Conservation (phyloP, 768 basidiomycete species). For the Amanita subjunquillea region DNA sequence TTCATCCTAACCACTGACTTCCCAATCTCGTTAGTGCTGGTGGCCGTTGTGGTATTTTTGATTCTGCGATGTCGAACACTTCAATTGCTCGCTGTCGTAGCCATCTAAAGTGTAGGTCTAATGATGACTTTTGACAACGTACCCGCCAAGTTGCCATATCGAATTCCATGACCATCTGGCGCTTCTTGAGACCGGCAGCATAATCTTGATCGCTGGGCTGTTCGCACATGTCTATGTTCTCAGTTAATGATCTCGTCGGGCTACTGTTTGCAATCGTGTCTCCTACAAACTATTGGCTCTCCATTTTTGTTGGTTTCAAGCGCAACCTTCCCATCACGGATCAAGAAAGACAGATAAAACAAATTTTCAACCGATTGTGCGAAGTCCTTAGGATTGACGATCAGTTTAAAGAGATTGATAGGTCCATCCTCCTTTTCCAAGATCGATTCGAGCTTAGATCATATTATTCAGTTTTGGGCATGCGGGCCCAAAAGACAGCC, state of each 20-base stretch:
- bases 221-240: conserved; percentile 49
- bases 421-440: conserved; percentile 35
- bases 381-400: conserved; percentile 85
- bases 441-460: conserved; percentile 46
- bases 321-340: conserved; percentile 75
- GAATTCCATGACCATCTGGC: conserved; percentile 86
- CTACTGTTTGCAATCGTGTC: background rate
- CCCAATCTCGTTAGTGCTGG: conserved; percentile 46
- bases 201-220: conserved; percentile 58
- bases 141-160: conserved; percentile 89
- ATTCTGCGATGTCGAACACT: conserved; percentile 68
- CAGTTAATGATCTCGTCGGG: background rate
- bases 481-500: background rate
- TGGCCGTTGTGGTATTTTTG: conserved; percentile 68
- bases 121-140: conserved; percentile 11
- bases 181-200: conserved; percentile 51
- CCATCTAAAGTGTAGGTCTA: background rate
- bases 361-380: conserved; percentile 95
- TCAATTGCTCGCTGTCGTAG: conserved; percentile 69
- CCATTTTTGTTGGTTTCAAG: conserved; percentile 59
- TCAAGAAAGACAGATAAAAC: conserved; percentile 90
- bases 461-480: background rate
- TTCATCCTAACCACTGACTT: conserved; percentile 65
- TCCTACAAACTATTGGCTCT: conserved; percentile 68
- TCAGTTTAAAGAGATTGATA: conserved; percentile 77